Evolutionary conservation across 208 protist genomes (phyloP), one percentile per base, ranked within the genome.

Genomic region (Acanthamoeba pearcei): DNA sequence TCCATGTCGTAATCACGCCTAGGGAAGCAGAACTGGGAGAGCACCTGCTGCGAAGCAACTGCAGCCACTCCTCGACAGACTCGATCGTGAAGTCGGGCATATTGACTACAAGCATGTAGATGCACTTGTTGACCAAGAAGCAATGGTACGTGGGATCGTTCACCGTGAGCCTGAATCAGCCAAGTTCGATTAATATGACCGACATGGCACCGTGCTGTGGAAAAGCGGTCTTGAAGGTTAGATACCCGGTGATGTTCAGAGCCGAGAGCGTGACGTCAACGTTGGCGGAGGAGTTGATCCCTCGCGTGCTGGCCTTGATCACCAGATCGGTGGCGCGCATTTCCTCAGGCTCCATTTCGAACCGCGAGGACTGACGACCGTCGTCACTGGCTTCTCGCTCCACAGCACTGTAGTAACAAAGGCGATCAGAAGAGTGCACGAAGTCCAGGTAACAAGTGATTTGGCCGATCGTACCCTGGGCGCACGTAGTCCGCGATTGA

Each of bases 51-150:
- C 49, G 53, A 53, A 92, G 57, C 13, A 92, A 27, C 86, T 92
- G 57, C 35, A 92, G 53, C 86, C 86, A 92, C 29, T 76, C 17
- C 60, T 92, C 86, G 29, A 92, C 42, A 6, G 57, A 78, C 29
- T 92, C 64, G 49, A 57, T 29, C 17, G 57, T 92, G 64, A 92
- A 78, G 22, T 42, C 29, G 35, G 66, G 19, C 86, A 92, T n/a
- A 62, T 92, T 92, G 66, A 92, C 19, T 10, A 76, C 86, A 10
- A 92, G 66, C 35, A 92, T 32, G 49, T 92, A 92, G 57, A 92
- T 46, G 49, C 64, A 78, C 35, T 78, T 70, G 66, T 74, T 92
- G 60, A 57, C 57, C 42, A 92, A 42, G 17, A 92, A 76, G 49
- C 32, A 92, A 42, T 92, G 86, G 42, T 92, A 78, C 10, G 62